Percentiles rank a stretch among this genome's conserved stretches.
Evolutionary conservation across 441 rosid species (phyloP).

Genomic region (Viola pubescens): DNA sequence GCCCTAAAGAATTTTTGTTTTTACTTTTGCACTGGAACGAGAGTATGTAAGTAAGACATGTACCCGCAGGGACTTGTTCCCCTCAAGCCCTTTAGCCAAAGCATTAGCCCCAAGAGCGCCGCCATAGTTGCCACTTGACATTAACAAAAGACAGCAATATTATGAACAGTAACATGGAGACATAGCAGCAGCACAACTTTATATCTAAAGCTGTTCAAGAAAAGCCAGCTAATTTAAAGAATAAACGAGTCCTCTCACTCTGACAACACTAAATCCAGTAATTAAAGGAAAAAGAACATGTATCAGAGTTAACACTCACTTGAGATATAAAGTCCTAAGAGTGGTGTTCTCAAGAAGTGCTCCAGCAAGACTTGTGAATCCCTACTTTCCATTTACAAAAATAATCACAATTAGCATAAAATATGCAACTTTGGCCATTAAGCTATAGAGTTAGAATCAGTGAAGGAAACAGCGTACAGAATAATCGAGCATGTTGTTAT

Average conservation of each 20-base stretch:
- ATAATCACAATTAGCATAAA: constrained; percentile 21
- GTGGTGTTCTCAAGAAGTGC: constrained; percentile 64
- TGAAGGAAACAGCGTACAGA: constrained; percentile 48
- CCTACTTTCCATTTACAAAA: constrained; percentile 60
- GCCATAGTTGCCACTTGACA: constrained; percentile 81
- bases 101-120: constrained; percentile 96
- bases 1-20: too few relatives aligned
- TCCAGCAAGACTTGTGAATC: constrained; percentile 89
- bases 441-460: constrained; percentile 11
- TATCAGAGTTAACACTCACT: constrained; percentile 42
- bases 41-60: neutral
- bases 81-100: constrained; percentile 85
- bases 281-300: neutral
- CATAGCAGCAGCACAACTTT: constrained; percentile 15
- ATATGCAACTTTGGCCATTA: constrained; percentile 15
- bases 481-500: constrained; percentile 88
- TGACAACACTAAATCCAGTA: neutral
- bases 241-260: neutral
- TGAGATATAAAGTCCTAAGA: constrained; percentile 67
- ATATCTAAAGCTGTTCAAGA: constrained; percentile 21
- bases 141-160: constrained; percentile 25
- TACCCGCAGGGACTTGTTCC: constrained; percentile 83
- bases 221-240: neutral
- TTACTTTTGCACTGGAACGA: too few relatives aligned
- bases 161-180: constrained; percentile 17